phyloP scores from a whole-genome alignment of 106 monocot species.

The Amphibolis antarctica region DNA sequence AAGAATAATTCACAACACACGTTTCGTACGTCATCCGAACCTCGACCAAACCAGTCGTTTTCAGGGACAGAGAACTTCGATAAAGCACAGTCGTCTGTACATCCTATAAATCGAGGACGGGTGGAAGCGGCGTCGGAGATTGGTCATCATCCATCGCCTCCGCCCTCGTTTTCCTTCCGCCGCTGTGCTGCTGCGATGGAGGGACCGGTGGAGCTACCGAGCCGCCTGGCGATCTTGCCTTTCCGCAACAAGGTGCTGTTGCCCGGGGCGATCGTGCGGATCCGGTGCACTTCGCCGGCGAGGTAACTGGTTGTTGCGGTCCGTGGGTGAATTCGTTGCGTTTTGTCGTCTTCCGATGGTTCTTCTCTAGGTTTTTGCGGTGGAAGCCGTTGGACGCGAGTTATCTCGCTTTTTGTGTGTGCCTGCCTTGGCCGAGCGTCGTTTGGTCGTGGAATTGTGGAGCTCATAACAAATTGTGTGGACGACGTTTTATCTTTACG shows the following conservation, averaged over 20 bases:
- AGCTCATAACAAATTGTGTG: too few species aligned
- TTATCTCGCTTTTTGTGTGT: too few species aligned
- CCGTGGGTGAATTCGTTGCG: background rate
- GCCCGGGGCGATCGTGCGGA: constrained; percentile 92
- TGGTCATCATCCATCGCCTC: background rate
- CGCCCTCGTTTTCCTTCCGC: background rate
- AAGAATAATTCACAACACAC: too few species aligned
- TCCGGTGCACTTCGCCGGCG: constrained; percentile 83
- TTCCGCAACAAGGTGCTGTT: constrained; percentile 95
- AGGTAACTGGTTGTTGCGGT: too few species aligned
- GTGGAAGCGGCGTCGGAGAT: background rate
- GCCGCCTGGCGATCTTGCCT: constrained; percentile 84
- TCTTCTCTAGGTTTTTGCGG: too few species aligned
- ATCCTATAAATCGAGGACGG: too few species aligned
- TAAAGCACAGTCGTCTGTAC: too few species aligned
- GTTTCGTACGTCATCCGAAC: too few species aligned
- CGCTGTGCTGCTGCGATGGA: constrained; percentile 32
- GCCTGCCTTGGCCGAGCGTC: background rate
- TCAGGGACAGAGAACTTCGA: too few species aligned
- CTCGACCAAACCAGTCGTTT: too few species aligned
- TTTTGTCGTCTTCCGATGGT: background rate
- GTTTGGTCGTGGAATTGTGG: background rate
- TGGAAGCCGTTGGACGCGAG: too few species aligned
- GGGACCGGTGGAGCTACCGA: constrained; percentile 77
- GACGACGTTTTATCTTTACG: too few species aligned